Evolutionary conservation across 1,139 yeast genomes (phyloP), one percentile per base, ranked within the genome.

Genomic region (Kodamaea fungicola): DNA sequence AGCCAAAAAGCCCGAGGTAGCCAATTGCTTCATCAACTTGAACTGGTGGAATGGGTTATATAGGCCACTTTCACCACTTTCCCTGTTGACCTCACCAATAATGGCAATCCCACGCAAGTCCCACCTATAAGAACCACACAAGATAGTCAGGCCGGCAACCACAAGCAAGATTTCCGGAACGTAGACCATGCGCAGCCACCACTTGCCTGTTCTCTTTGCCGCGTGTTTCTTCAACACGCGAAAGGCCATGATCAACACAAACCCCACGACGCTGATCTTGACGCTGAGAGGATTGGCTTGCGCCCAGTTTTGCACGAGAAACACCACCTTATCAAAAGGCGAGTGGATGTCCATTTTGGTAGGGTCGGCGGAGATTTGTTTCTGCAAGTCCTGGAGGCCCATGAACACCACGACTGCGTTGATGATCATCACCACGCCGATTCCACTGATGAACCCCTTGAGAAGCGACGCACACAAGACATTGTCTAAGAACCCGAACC

Each of bases 361-460:
- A 2, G 71, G 71, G 39, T 67, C 68, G 26, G 56, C 54, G 3
- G 61, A 47, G 8, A 67, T 60, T 7, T 58, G 43, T 29, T 61
- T 54, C 45, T 68, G 55, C 25, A 67, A 46, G 4, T 66, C 67
- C 38, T 59, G 64, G 28, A 92, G 63, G 0, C 96, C 96, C 31
- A 90, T 60, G 57, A 83, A 85, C 5, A 83, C 76, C 12, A 89
- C 78, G 16, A 76, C 53, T 2, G 96, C 83, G 53, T 86, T 89
- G 34, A 88, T 74, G 12, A 88, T 70, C 92, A 92, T 90, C 7
- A 90, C 90, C 12, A 87, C 55, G 8, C 97, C 97, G n/a, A 92
- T 95, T 0, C 95, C 96, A 32, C 92, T 77, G 30, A 92, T 86
- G 56, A 92, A 92, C 0, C 97, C 97, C 48, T 94, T 75, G 23